Percentiles rank a stretch among this genome's conserved stretches.
Evolutionary conservation across 2,329 filamentous ascomycete species (phyloP).

Genomic region (Bipolaris victoriae): DNA sequence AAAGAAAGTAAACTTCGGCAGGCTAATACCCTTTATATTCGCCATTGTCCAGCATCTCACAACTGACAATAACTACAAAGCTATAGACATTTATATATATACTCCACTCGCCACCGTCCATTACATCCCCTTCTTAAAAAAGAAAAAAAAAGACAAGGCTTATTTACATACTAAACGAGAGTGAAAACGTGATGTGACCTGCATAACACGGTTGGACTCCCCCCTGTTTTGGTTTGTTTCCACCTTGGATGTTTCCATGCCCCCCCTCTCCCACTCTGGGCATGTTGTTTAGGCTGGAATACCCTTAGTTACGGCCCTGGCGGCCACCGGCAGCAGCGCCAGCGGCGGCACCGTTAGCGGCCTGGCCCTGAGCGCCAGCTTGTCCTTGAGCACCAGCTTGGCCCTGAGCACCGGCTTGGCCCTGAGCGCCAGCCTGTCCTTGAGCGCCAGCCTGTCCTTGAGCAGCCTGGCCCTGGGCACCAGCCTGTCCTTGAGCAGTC

Average conservation of each 20-base stretch:
- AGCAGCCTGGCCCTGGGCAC: no score
- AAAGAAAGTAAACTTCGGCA: not conserved
- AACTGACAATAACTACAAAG: not conserved
- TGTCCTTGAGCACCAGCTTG: no score
- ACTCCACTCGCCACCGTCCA: not conserved
- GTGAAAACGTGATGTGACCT: not conserved
- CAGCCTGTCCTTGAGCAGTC: not conserved
- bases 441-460: not conserved
- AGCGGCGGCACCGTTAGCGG: conserved; percentile 4
- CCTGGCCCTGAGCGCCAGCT: not conserved
- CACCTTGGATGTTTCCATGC: not conserved
- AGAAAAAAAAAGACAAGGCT: no score
- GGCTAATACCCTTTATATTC: conserved; percentile 1
- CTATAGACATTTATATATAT: not conserved
- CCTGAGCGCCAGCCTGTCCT: not conserved
- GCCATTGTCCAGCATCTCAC: not conserved
- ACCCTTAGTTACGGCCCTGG: not conserved
- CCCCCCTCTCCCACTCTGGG: not conserved
- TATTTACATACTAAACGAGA: conserved; percentile 1
- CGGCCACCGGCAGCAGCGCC: not conserved
- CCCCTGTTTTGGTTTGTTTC: not conserved
- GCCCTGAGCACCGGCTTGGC: not conserved
- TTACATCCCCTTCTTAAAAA: not conserved
- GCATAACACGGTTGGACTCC: not conserved
- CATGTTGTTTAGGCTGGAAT: not conserved